phyloP scores from a whole-genome alignment of 225 moss, liverwort and hornwort species.

The Anthoceros angustus region DNA sequence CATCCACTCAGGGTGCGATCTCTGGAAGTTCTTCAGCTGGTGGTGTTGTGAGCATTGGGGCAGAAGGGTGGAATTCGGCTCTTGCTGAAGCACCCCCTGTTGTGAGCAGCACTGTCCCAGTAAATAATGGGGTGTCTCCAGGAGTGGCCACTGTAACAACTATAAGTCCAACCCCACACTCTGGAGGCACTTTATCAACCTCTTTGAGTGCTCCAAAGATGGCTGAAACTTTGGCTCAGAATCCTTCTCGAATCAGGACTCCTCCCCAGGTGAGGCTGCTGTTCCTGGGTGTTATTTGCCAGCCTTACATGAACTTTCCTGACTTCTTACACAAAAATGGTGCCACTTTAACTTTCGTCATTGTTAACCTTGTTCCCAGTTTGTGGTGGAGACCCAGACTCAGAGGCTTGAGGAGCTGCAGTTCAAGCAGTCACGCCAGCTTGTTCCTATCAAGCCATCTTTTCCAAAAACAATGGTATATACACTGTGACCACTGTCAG shows the following conservation, averaged over 20 bases:
- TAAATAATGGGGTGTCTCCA: constrained; percentile 33
- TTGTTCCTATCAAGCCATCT: constrained; percentile 60
- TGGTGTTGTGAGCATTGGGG: constrained; percentile 32
- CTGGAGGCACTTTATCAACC: constrained; percentile 17
- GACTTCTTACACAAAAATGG: neutral
- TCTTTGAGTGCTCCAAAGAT: constrained; percentile 43
- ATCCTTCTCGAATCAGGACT: constrained; percentile 81
- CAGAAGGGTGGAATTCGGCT: constrained; percentile 90
- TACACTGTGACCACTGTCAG: constrained; percentile 8
- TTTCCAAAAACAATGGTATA: constrained; percentile 77
- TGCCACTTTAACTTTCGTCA: neutral
- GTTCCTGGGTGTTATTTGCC: neutral
- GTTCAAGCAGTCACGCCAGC: constrained; percentile 58
- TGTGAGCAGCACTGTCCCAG: constrained; percentile 18
- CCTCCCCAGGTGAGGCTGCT: constrained; percentile 65
- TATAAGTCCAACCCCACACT: constrained; percentile 10
- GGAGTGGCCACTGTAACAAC: constrained; percentile 20
- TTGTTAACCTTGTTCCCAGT: neutral
- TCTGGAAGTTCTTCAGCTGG: constrained; percentile 15
- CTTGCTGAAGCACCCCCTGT: constrained; percentile 73
- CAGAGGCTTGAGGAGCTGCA: constrained; percentile 74
- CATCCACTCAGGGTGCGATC: constrained; percentile 21
- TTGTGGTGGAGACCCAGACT: constrained; percentile 53
- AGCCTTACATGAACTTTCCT: neutral
- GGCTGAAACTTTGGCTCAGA: constrained; percentile 66